Evolutionary conservation across 352 stramenopile genomes (phyloP).

Genomic region (Globisporangium solare): DNA sequence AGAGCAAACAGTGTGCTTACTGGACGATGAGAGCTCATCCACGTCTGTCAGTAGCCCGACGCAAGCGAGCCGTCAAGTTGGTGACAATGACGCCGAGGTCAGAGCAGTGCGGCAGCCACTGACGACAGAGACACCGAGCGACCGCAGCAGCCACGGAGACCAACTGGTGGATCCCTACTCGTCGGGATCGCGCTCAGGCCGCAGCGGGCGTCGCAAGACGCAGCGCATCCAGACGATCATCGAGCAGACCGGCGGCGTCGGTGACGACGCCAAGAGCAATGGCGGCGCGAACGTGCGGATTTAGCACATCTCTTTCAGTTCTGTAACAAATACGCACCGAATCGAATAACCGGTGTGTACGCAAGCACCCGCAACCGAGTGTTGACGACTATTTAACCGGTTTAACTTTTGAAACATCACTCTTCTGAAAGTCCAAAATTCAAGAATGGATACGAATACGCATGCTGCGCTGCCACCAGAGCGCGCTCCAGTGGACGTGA

Average conservation of each 20-base stretch:
- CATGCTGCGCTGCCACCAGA: no score
- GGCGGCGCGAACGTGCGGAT: no score
- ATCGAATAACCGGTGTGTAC: no score
- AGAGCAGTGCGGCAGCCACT: neutral
- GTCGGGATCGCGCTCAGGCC: conserved; percentile 5
- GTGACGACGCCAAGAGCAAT: conserved; percentile 6
- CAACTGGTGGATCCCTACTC: conserved; percentile 4
- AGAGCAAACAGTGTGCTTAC: neutral
- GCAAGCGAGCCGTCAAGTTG: neutral
- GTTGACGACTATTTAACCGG: no score
- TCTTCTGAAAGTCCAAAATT: no score
- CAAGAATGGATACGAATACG: no score
- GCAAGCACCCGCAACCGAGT: no score
- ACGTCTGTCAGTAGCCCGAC: neutral
- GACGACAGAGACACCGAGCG: neutral
- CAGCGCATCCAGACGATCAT: conserved; percentile 18
- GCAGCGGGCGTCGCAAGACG: conserved; percentile 7
- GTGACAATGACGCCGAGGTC: neutral
- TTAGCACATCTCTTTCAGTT: no score
- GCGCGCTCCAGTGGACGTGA: no score
- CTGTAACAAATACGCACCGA: no score
- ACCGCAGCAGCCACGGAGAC: neutral
- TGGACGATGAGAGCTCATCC: neutral
- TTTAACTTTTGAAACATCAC: no score
- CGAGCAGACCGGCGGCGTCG: conserved; percentile 18